Percentiles rank a stretch among this genome's conserved stretches.
These are phyloP conservation scores for Serendipita sp. DNA, from an alignment of 1,284 basidiomycete genomes.

Conservation along the genomic window DNA sequence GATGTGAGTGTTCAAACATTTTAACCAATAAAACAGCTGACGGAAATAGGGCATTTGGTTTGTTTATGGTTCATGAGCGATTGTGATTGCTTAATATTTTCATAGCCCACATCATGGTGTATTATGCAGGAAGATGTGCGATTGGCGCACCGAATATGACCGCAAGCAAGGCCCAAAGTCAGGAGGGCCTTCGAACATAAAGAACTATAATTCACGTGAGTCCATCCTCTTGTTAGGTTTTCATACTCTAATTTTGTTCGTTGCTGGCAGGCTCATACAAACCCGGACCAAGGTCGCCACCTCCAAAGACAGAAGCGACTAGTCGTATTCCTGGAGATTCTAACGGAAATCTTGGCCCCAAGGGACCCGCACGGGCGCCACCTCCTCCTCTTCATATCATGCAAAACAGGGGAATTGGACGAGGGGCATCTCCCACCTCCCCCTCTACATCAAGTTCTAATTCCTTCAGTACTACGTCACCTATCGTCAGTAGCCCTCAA, in stretches of 20 bases:
- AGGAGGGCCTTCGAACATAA: conserved; percentile 3
- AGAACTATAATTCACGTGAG: not conserved
- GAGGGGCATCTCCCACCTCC: not conserved
- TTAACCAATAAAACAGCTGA: not conserved
- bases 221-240: too few relatives aligned
- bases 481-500: not conserved
- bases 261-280: too few relatives aligned
- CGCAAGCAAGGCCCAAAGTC: not conserved
- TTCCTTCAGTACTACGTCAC: not conserved
- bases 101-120: not conserved
- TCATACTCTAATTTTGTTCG: too few relatives aligned
- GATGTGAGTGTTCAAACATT: not conserved
- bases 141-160: not conserved
- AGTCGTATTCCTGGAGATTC: too few relatives aligned
- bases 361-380: not conserved
- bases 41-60: not conserved
- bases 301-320: too few relatives aligned
- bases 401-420: not conserved
- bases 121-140: conserved; percentile 2
- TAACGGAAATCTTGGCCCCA: too few relatives aligned
- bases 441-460: not conserved
- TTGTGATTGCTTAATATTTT: not conserved
- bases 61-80: not conserved
- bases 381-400: not conserved
- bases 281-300: too few relatives aligned